Conservation (phyloP, 305 asterid species). For the Ajuga reptans region DNA sequence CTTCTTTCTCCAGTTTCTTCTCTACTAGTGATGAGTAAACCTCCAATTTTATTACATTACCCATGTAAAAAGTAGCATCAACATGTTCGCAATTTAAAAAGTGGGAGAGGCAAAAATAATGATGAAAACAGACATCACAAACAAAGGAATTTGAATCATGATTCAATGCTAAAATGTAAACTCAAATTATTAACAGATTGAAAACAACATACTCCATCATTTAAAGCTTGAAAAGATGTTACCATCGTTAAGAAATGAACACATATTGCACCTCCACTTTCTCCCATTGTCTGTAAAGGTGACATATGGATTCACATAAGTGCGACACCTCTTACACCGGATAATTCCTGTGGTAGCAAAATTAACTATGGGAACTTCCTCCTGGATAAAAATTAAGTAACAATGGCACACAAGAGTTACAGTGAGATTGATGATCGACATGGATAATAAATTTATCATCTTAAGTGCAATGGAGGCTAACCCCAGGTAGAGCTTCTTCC, state of each 20-base stretch:
- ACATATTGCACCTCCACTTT: slow-evolving; percentile 89
- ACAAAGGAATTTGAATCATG: slow-evolving; percentile 2
- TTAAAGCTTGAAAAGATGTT: slow-evolving; percentile 19
- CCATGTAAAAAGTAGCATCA: slow-evolving; percentile 5
- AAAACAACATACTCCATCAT: neutral
- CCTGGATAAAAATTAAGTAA: slow-evolving; percentile 44
- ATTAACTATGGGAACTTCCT: slow-evolving; percentile 84
- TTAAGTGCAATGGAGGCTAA: slow-evolving; percentile 33
- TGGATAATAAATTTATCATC: slow-evolving; percentile 3
- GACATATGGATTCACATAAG: slow-evolving; percentile 75
- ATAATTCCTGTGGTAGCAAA: slow-evolving; percentile 64
- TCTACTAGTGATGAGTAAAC: neutral
- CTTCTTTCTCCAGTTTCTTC: neutral
- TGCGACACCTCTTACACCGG: slow-evolving; percentile 91
- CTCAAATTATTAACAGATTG: neutral
- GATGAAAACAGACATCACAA: slow-evolving; percentile 1
- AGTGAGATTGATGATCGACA: neutral
- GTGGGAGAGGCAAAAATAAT: neutral
- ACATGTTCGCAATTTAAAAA: slow-evolving; percentile 6
- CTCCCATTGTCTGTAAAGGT: slow-evolving; percentile 75
- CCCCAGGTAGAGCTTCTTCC: slow-evolving; percentile 69
- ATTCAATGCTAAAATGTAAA: neutral
- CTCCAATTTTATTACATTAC: neutral
- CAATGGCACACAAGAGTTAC: slow-evolving; percentile 19
- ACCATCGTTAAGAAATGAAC: slow-evolving; percentile 81